These are phyloP conservation scores for Tricholoma sp. DNA, from an alignment of 768 basidiomycete species.

Conservation along the genomic window DNA sequence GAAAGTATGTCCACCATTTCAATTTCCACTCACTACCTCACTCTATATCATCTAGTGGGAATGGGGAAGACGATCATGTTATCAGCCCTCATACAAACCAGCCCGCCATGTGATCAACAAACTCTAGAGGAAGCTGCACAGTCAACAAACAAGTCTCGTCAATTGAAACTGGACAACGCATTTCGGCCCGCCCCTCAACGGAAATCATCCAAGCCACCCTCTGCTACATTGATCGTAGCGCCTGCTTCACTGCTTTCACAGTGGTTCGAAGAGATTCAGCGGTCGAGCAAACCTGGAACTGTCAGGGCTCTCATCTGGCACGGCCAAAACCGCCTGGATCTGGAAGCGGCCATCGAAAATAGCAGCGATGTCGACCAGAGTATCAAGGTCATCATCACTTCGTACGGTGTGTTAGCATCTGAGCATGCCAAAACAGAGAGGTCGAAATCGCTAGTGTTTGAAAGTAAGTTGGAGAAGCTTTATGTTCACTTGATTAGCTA, in stretches of 20 bases:
- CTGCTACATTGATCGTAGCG: slow-evolving; percentile 85
- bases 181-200: slow-evolving; percentile 46
- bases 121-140: slow-evolving; percentile 20
- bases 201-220: slow-evolving; percentile 27
- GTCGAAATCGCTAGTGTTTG: slow-evolving; percentile 60
- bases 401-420: slow-evolving; percentile 87
- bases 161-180: slow-evolving; percentile 56
- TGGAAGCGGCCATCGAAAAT: slow-evolving; percentile 53
- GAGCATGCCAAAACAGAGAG: slow-evolving; percentile 75
- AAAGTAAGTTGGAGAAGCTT: slow-evolving; percentile 40
- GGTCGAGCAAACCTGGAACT: slow-evolving; percentile 70
- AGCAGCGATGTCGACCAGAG: slow-evolving; percentile 45
- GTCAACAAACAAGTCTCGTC: slow-evolving; percentile 38
- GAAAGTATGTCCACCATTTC: slow-evolving; percentile 16
- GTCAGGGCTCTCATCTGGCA: slow-evolving; percentile 78
- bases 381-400: slow-evolving; percentile 83
- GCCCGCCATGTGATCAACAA: slow-evolving; percentile 43
- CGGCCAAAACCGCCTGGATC: slow-evolving; percentile 76
- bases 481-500: not conserved
- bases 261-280: slow-evolving; percentile 89
- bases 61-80: slow-evolving; percentile 96
- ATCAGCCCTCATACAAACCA: slow-evolving; percentile 83
- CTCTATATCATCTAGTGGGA: slow-evolving; percentile 57
- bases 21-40: slow-evolving; percentile 4
- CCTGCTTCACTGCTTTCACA: slow-evolving; percentile 89